Conservation (phyloP, 139 green algal species). For the Cymbomonas tetramitiformis region DNA sequence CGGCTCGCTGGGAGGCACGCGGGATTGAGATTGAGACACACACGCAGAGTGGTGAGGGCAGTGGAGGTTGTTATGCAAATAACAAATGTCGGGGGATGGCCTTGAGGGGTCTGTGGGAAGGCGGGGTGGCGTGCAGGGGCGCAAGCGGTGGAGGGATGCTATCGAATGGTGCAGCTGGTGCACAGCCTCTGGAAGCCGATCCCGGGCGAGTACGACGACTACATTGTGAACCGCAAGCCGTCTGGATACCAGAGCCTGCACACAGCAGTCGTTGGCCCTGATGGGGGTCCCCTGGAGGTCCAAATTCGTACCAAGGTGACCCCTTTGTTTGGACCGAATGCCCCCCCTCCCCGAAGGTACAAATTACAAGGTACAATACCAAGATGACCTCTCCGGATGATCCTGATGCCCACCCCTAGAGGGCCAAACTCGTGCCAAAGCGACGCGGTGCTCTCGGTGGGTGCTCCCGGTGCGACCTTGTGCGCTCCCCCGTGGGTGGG, state of each 20-base stretch:
- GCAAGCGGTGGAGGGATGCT: constrained; percentile 53
- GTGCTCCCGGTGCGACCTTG: too few relatives aligned
- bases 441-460: too few relatives aligned
- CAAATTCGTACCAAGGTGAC: constrained; percentile 64
- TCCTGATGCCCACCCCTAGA: too few relatives aligned
- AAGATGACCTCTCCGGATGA: too few relatives aligned
- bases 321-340: not conserved
- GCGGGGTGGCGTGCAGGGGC: constrained; percentile 34
- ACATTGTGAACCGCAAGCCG: constrained; percentile 68
- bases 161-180: constrained; percentile 57
- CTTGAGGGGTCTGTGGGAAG: constrained; percentile 74
- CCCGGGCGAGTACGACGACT: constrained; percentile 58
- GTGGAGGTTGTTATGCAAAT: too few relatives aligned
- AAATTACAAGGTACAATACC: not conserved
- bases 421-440: too few relatives aligned
- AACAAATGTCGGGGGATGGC: too few relatives aligned
- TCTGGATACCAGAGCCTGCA: constrained; percentile 79
- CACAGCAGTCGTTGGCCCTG: constrained; percentile 35
- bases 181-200: constrained; percentile 40
- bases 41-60: too few relatives aligned
- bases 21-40: too few relatives aligned
- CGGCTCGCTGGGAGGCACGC: too few relatives aligned
- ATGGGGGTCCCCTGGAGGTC: constrained; percentile 46
- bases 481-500: too few relatives aligned
- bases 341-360: constrained; percentile 1